Conservation (phyloP, 2,329 filamentous ascomycete species). For the Aspergillus sp. region DNA sequence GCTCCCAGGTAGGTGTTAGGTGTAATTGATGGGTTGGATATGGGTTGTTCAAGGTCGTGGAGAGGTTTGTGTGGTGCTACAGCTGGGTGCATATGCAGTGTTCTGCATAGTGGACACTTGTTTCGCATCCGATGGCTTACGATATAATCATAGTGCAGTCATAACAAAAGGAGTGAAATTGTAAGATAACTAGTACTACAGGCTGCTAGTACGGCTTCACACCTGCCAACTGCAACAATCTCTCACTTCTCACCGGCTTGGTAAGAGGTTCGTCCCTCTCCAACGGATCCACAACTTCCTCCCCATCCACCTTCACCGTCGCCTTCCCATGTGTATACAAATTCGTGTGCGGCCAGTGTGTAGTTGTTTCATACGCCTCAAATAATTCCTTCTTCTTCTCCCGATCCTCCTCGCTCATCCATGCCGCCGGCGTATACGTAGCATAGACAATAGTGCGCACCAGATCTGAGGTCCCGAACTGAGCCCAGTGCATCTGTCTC, state of each 20-base stretch:
- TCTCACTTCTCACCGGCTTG: conserved; percentile 3
- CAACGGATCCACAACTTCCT: conserved; percentile 1
- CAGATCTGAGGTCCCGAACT: conserved; percentile 1
- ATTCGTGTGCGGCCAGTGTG: conserved; percentile 6
- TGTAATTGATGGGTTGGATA: no score
- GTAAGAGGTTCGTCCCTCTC: conserved; percentile 6
- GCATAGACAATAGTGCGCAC: conserved; percentile 5
- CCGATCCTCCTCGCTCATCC: conserved; percentile 4
- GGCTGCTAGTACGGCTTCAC: not conserved
- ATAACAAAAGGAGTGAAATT: not conserved
- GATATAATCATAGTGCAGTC: not conserved
- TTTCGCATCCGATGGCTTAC: not conserved
- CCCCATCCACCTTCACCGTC: not conserved
- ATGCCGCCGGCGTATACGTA: conserved; percentile 2
- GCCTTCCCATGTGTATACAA: conserved; percentile 4
- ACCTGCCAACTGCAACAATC: conserved; percentile 2
- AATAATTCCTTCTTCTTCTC: conserved; percentile 2
- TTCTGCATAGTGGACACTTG: no score
- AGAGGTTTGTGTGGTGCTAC: no score
- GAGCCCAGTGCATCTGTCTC: conserved; percentile 8
- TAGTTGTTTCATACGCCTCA: not conserved
- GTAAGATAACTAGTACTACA: not conserved
- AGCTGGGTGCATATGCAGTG: no score
- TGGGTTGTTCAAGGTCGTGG: no score
- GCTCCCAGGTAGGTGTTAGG: no score